These are phyloP conservation scores for Paecilomyces dactylethromorphus DNA, from an alignment of 2,329 filamentous ascomycete genomes.

Conservation along the genomic window DNA sequence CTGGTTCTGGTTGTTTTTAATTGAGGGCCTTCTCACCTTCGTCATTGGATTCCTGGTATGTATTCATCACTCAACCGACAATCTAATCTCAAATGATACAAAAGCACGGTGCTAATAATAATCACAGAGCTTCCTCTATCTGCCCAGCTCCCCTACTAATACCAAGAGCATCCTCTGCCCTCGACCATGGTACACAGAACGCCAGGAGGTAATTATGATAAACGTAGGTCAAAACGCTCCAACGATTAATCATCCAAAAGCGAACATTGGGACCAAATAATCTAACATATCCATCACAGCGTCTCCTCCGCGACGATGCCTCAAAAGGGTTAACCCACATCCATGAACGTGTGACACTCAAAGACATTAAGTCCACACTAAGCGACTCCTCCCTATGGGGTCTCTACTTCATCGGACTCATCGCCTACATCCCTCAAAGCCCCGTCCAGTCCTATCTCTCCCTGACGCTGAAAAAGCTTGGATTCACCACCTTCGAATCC, in stretches of 20 bases:
- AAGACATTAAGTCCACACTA: conserved; percentile 42
- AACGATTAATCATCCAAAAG: not conserved
- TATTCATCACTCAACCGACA: conserved; percentile 22
- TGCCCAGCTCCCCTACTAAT: conserved; percentile 20
- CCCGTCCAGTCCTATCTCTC: conserved; percentile 47
- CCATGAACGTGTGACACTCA: conserved; percentile 37
- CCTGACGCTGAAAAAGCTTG: conserved; percentile 39
- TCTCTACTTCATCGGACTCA: conserved; percentile 44
- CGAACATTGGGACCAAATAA: not conserved
- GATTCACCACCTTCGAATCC: conserved; percentile 22
- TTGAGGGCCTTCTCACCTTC: conserved; percentile 40
- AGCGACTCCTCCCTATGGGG: conserved; percentile 45
- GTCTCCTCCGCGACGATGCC: conserved; percentile 48
- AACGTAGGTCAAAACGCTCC: conserved; percentile 8
- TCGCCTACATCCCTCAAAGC: conserved; percentile 39
- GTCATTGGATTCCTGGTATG: conserved; percentile 30
- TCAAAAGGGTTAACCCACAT: conserved; percentile 46
- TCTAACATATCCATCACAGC: conserved; percentile 12
- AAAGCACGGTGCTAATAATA: conserved; percentile 13
- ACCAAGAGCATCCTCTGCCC: conserved; percentile 17
- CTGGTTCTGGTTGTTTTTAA: conserved; percentile 37
- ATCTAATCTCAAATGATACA: not conserved
- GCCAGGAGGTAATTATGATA: conserved; percentile 22
- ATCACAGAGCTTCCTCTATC: conserved; percentile 18
- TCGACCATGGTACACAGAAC: conserved; percentile 19